Percentiles rank a stretch among this genome's conserved stretches.
Conservation (phyloP, 148 eudicot species). For the Chenopodium album region DNA sequence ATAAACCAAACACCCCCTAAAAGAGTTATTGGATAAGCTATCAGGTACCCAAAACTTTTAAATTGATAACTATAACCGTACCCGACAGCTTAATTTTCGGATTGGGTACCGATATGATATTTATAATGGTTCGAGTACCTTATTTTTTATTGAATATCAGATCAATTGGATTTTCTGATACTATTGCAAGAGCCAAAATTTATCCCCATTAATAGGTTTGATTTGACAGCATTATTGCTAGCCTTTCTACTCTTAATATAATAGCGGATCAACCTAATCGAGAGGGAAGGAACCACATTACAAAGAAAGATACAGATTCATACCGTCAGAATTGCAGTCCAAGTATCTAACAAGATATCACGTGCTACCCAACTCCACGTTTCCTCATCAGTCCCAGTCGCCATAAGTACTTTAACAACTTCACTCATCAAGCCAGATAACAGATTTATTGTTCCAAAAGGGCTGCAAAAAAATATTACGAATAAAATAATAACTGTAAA, state of each 20-base stretch:
- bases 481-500: constrained; percentile 11
- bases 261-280: neutral
- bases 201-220: neutral
- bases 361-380: constrained; percentile 98
- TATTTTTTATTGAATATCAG: too few relatives aligned
- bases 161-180: too few relatives aligned
- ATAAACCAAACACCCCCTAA: too few relatives aligned
- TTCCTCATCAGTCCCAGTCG: constrained; percentile 72
- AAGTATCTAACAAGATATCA: constrained; percentile 90
- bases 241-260: neutral
- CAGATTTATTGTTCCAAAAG: constrained; percentile 78
- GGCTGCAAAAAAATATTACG: constrained; percentile 47
- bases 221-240: neutral
- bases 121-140: too few relatives aligned
- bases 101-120: too few relatives aligned
- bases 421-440: constrained; percentile 88
- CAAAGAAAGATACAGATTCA: constrained; percentile 15
- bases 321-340: constrained; percentile 91
- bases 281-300: neutral
- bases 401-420: constrained; percentile 72
- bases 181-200: too few relatives aligned
- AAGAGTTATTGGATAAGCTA: too few relatives aligned
- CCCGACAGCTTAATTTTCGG: too few relatives aligned
- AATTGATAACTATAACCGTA: too few relatives aligned
- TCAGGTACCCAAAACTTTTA: too few relatives aligned